Conservation (phyloP, 2,329 filamentous ascomycete species). For the Calonectria fujianensis region DNA sequence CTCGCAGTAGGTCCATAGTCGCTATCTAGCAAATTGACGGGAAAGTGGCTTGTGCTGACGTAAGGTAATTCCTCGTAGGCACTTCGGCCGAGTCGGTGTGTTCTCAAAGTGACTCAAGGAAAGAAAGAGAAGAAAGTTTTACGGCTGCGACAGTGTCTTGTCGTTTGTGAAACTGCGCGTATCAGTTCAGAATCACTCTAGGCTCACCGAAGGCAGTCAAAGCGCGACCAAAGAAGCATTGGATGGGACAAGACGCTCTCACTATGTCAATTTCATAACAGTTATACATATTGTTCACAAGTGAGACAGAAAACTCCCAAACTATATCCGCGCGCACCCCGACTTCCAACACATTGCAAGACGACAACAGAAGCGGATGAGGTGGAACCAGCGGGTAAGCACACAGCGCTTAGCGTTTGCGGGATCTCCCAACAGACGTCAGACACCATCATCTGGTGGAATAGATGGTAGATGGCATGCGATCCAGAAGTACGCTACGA, state of each 20-base stretch:
- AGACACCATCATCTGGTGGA: not conserved
- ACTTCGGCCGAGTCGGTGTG: not conserved
- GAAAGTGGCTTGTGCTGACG: slow-evolving; percentile 14
- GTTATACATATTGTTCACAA: not conserved
- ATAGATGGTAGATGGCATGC: not conserved
- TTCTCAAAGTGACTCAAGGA: not conserved
- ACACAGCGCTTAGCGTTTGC: not conserved
- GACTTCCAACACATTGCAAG: not conserved
- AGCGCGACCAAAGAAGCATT: no score
- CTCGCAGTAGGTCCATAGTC: not conserved
- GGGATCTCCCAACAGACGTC: not conserved
- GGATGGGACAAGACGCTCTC: not conserved
- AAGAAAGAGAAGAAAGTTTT: not conserved
- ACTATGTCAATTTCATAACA: no score
- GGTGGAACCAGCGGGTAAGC: not conserved
- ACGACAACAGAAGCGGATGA: not conserved
- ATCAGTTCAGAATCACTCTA: not conserved
- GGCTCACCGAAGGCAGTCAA: not conserved
- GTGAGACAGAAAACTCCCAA: not conserved
- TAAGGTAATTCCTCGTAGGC: not conserved
- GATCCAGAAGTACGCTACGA: not conserved
- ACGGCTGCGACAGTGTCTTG: no score
- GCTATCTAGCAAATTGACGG: not conserved
- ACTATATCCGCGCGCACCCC: not conserved
- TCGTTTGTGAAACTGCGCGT: not conserved